Base-by-base conservation (phyloP, 441 rosid species). In the Brassica hybrid region DNA sequence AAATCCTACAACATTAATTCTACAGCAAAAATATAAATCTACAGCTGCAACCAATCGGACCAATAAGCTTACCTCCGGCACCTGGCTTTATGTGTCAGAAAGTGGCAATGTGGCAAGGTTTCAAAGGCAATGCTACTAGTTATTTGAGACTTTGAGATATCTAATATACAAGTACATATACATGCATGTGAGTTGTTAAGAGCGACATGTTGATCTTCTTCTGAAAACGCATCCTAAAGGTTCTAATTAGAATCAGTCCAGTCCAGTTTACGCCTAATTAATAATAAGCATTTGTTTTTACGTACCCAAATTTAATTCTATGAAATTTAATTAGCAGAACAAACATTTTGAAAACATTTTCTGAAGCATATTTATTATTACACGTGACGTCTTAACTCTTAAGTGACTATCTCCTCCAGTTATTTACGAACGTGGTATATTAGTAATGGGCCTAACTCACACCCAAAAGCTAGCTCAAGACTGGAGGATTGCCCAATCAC, bases 21-120 rank as follows among this genome's bases (percentile, higher is more conserved):
- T 25, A 25, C 4, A 25, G 30, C 30, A 25, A 25, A 25, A 25
- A 25, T 25, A 25, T 25, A 25, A 2, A 25, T 25, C 30, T 25
- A 25, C 30, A 25, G 30, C 30, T 25, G 30, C 30, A 25, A 25
- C 4, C 30, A 25, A 25, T 25, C 30, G 4, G 30, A 25, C 30
- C 30, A n/a, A n/a, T n/a, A n/a, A n/a, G n/a, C n/a, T n/a, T n/a
- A n/a, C n/a, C n/a, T n/a, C n/a, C n/a, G n/a, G n/a, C n/a, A n/a
- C n/a, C n/a, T n/a, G n/a, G n/a, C n/a, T n/a, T n/a, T n/a, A 17
- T 17, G 52, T 36, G 50, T 62, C 38, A 30, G 32, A 16, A 32
- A 16, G 67, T 10, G 14, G 18, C 69, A 41, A 18, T 65, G 56
- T 65, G 69, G 54, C 69, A 18, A 32, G 23, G 45, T 32, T 63